Evolutionary conservation across 208 protist species (phyloP).

Genomic region (Herpetomonas muscarum): DNA sequence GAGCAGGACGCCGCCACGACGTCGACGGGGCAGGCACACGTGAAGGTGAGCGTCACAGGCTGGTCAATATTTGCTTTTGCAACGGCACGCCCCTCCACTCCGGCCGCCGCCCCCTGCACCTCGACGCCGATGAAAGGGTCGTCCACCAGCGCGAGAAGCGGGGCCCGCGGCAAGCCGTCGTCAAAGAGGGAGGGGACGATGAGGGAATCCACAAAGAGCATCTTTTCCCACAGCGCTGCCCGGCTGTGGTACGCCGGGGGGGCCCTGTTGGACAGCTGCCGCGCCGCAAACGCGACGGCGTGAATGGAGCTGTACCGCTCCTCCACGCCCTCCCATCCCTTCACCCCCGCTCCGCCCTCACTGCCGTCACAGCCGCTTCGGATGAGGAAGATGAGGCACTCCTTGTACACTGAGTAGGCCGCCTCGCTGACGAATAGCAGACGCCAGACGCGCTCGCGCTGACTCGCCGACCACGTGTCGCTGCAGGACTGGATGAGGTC

Average conservation of each 20-base stretch:
- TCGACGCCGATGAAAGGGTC: not conserved
- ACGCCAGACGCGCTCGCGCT: constrained; percentile 3
- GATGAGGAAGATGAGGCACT: constrained; percentile 37
- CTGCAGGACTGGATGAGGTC: constrained; percentile 1
- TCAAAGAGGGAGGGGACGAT: constrained; percentile 14
- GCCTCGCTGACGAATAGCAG: constrained; percentile 21
- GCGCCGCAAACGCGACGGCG: not conserved
- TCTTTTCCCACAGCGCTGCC: constrained; percentile 17
- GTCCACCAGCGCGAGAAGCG: constrained; percentile 10
- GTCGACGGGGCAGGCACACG: constrained; percentile 23
- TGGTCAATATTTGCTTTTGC: constrained; percentile 20
- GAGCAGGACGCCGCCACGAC: constrained; percentile 6
- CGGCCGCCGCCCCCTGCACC: not conserved
- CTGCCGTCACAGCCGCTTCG: not conserved
- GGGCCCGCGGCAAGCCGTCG: constrained; percentile 18
- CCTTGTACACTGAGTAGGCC: constrained; percentile 38
- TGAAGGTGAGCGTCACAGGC: constrained; percentile 24
- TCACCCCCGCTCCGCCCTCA: not conserved
- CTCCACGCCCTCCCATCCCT: not conserved
- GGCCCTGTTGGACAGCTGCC: not conserved
- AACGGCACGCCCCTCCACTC: not conserved
- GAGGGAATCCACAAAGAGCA: constrained; percentile 23
- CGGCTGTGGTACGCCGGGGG: constrained; percentile 9
- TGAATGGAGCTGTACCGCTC: not conserved
- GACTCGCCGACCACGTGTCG: not conserved